Conservation (phyloP, 2,329 filamentous ascomycete genomes). For the Talaromyces sp. region DNA sequence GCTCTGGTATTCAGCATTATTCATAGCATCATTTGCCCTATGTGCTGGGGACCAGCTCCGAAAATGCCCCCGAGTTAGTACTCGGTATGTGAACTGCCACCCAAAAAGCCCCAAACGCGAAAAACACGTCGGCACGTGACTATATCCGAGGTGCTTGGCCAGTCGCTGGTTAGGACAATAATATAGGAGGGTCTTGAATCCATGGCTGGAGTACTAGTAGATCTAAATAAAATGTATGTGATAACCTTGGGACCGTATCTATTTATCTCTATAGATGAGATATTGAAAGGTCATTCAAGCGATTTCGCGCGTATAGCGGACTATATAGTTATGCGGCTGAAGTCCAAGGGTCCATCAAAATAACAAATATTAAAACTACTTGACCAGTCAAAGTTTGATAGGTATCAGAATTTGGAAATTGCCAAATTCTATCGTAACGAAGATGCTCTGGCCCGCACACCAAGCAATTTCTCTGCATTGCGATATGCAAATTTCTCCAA, state of each 20-base stretch:
- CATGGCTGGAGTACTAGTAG: too few relatives aligned
- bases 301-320: too few relatives aligned
- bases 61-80: background rate
- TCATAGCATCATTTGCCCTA: conserved; percentile 3
- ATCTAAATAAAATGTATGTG: too few relatives aligned
- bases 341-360: too few relatives aligned
- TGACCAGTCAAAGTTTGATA: too few relatives aligned
- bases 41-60: background rate
- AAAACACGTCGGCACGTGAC: conserved; percentile 6
- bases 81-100: background rate
- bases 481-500: conserved; percentile 1
- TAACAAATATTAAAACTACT: too few relatives aligned
- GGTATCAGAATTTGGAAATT: too few relatives aligned
- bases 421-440: background rate
- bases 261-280: too few relatives aligned
- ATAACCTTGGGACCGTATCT: too few relatives aligned
- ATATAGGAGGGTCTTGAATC: too few relatives aligned
- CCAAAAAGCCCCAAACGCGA: conserved; percentile 1
- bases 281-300: too few relatives aligned
- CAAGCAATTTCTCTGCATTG: conserved; percentile 1
- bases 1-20: conserved; percentile 10
- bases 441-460: background rate
- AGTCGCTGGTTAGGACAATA: background rate
- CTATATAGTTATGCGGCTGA: too few relatives aligned
- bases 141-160: background rate